A percentile compares a stretch with the other conserved stretches of the same genome.
Evolutionary conservation across 352 stramenopile genomes (phyloP).

Genomic region (Elongisporangium undulatum): DNA sequence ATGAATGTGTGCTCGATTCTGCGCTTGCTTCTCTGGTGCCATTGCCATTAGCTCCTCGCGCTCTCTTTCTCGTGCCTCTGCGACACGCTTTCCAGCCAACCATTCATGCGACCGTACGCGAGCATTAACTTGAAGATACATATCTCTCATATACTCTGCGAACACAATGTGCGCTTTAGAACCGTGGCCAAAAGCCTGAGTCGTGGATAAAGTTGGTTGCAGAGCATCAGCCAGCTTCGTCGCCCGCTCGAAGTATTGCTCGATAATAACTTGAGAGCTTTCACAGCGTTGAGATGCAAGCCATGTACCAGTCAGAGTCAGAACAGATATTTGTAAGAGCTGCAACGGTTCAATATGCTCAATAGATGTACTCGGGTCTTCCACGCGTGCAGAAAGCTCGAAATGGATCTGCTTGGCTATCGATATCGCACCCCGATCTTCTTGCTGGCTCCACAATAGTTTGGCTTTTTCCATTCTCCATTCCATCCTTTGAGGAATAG

Average conservation of each 20-base stretch:
- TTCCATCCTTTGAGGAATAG: slow-evolving; percentile 35
- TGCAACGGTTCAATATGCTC: slow-evolving; percentile 21
- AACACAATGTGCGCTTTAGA: slow-evolving; percentile 84
- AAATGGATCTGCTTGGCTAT: slow-evolving; percentile 49
- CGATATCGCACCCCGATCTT: slow-evolving; percentile 71
- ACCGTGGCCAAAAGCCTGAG: slow-evolving; percentile 38
- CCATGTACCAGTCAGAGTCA: slow-evolving; percentile 89
- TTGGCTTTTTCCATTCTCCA: slow-evolving; percentile 80
- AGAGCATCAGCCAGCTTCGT: slow-evolving; percentile 55
- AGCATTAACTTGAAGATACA: slow-evolving; percentile 86
- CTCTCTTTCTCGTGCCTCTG: slow-evolving; percentile 60
- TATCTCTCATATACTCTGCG: slow-evolving; percentile 88
- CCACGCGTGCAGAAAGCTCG: slow-evolving; percentile 29
- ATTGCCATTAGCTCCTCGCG: slow-evolving; percentile 61
- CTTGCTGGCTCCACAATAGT: slow-evolving; percentile 70
- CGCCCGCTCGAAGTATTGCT: slow-evolving; percentile 89
- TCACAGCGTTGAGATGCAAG: slow-evolving; percentile 92
- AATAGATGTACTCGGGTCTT: slow-evolving; percentile 11
- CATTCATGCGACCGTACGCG: slow-evolving; percentile 88
- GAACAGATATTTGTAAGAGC: slow-evolving; percentile 51
- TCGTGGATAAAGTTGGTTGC: slow-evolving; percentile 18
- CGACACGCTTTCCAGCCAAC: slow-evolving; percentile 77
- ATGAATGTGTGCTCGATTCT: slow-evolving; percentile 68
- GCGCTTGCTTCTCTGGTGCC: slow-evolving; percentile 41
- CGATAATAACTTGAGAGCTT: slow-evolving; percentile 88